Conservation (phyloP, 371 early-diverging fungal species). For the Mucor mucedo region DNA sequence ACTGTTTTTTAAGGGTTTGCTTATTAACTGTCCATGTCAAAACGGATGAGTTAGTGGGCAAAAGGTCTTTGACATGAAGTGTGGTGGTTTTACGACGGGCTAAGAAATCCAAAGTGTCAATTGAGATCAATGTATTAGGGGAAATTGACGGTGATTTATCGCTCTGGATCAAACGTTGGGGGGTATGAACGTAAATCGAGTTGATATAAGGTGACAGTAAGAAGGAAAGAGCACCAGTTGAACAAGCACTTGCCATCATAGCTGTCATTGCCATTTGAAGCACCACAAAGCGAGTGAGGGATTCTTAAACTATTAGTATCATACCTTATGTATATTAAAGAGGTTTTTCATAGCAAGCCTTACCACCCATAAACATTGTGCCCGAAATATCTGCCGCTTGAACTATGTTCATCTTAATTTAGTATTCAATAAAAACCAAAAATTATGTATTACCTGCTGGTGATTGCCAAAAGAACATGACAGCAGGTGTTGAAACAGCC, state of each 20-base stretch:
- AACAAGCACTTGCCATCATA: slow-evolving; percentile 47
- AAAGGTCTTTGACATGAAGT: slow-evolving; percentile 36
- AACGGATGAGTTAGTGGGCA: slow-evolving; percentile 30
- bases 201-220: slow-evolving; percentile 51
- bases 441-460: slow-evolving; percentile 40
- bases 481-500: slow-evolving; percentile 42
- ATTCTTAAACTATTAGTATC: slow-evolving; percentile 27
- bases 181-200: slow-evolving; percentile 35
- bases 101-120: slow-evolving; percentile 49
- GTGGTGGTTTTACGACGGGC: slow-evolving; percentile 40
- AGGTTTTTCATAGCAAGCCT: background rate
- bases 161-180: background rate
- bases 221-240: slow-evolving; percentile 52
- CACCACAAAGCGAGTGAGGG: slow-evolving; percentile 36
- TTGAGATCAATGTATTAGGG: slow-evolving; percentile 43
- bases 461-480: slow-evolving; percentile 51
- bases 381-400: slow-evolving; percentile 38
- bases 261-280: slow-evolving; percentile 38
- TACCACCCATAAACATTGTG: slow-evolving; percentile 50
- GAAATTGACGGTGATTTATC: slow-evolving; percentile 25
- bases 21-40: slow-evolving; percentile 47
- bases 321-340: background rate
- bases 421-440: background rate
- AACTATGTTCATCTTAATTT: slow-evolving; percentile 18
- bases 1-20: slow-evolving; percentile 23